These are phyloP conservation scores for Apiotrichum akiyoshidainum DNA, from an alignment of 1,284 basidiomycete genomes.

Conservation along the genomic window DNA sequence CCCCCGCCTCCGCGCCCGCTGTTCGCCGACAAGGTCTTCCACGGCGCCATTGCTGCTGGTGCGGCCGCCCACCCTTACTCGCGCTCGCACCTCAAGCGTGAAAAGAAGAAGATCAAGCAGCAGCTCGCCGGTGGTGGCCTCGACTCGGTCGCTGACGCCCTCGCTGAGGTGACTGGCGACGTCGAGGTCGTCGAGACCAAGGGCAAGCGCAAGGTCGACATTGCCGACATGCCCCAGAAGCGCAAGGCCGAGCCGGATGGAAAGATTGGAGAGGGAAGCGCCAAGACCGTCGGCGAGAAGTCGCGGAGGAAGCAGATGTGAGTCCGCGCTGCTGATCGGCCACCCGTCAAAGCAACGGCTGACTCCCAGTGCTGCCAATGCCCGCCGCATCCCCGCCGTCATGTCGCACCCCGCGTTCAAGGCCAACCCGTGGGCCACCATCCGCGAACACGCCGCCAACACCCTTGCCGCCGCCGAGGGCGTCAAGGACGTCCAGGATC, in stretches of 20 bases:
- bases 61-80: constrained; percentile 42
- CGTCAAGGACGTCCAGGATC: constrained; percentile 14
- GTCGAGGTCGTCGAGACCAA: constrained; percentile 5
- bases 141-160: constrained; percentile 31
- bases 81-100: constrained; percentile 42
- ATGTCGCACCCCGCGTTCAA: constrained; percentile 47
- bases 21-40: constrained; percentile 11
- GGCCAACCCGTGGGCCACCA: constrained; percentile 48
- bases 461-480: constrained; percentile 31
- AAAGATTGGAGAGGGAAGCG: constrained; percentile 45
- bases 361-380: constrained; percentile 30
- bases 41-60: constrained; percentile 15
- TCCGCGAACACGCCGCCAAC: constrained; percentile 48
- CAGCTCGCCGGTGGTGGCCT: constrained; percentile 34
- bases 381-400: constrained; percentile 43
- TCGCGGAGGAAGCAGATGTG: constrained; percentile 47
- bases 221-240: constrained; percentile 17
- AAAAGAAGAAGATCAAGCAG: constrained; percentile 44
- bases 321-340: constrained; percentile 21
- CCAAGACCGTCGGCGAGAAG: constrained; percentile 44
- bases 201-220: constrained; percentile 10
- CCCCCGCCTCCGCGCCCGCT: constrained; percentile 3
- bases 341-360: constrained; percentile 1
- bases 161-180: constrained; percentile 23
- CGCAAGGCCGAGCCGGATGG: constrained; percentile 24